Conservation (phyloP, 2,329 filamentous ascomycete genomes). For the Fusarium nelsonii region DNA sequence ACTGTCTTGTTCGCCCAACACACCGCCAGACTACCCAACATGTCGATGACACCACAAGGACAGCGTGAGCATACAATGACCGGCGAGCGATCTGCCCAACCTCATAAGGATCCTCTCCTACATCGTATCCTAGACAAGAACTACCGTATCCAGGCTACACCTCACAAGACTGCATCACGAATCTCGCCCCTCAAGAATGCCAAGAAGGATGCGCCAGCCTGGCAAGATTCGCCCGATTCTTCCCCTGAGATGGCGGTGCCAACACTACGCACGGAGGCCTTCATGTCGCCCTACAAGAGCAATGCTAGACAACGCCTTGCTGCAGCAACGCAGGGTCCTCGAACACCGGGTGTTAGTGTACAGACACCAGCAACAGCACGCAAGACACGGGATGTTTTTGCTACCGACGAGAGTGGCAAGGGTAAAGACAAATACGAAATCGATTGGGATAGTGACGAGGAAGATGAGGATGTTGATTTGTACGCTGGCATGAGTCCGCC, state of each 20-base stretch:
- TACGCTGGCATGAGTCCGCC: conserved; percentile 87
- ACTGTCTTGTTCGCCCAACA: conserved; percentile 65
- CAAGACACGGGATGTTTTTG: conserved; percentile 65
- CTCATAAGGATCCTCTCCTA: conserved; percentile 79
- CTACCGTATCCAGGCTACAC: conserved; percentile 93
- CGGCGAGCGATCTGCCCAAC: conserved; percentile 53
- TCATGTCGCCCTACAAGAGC: conserved; percentile 77
- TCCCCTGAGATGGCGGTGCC: conserved; percentile 85
- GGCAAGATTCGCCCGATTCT: conserved; percentile 73
- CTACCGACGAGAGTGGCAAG: conserved; percentile 45
- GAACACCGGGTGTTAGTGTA: conserved; percentile 87
- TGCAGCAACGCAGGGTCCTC: conserved; percentile 62
- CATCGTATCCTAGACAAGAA: conserved; percentile 96
- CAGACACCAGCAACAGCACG: conserved; percentile 74
- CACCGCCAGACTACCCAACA: conserved; percentile 69
- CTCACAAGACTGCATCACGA: conserved; percentile 69
- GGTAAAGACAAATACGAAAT: conserved; percentile 65
- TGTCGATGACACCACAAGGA: conserved; percentile 73
- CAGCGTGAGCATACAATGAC: conserved; percentile 52
- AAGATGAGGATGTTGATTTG: conserved; percentile 71
- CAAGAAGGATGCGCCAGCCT: conserved; percentile 55
- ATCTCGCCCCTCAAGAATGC: conserved; percentile 61
- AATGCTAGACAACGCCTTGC: conserved; percentile 57
- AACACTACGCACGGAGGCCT: conserved; percentile 85
- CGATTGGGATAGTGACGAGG: conserved; percentile 81